Evolutionary conservation across 1,284 basidiomycete genomes (phyloP).

Genomic region (Ceratobasidium sp.): DNA sequence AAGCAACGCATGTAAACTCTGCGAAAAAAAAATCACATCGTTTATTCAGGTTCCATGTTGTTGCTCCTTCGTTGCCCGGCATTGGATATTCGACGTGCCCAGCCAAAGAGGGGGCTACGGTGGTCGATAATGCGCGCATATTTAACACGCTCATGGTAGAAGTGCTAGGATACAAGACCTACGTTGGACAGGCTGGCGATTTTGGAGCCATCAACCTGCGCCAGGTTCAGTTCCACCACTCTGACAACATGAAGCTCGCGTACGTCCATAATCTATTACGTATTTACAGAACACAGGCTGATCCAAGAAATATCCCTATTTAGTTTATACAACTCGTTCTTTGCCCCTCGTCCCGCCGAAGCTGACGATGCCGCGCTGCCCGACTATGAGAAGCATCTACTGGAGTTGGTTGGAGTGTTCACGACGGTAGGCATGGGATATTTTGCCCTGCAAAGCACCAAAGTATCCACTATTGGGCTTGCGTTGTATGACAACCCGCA

Average conservation of each 20-base stretch:
- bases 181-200: constrained; percentile 49
- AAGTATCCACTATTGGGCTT: constrained; percentile 40
- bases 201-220: constrained; percentile 43
- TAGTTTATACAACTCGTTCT: constrained; percentile 33
- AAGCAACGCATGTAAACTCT: constrained; percentile 26
- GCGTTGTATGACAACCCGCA: constrained; percentile 33
- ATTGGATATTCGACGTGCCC: constrained; percentile 49
- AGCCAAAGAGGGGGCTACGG: constrained; percentile 46
- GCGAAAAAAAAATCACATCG: constrained; percentile 1
- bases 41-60: constrained; percentile 48
- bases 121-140: constrained; percentile 48
- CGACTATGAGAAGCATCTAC: constrained; percentile 29
- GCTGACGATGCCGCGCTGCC: constrained; percentile 2
- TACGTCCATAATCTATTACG: neutral
- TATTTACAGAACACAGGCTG: neutral
- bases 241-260: constrained; percentile 40
- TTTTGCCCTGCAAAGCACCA: constrained; percentile 29
- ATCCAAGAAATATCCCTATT: neutral
- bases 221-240: constrained; percentile 39
- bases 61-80: constrained; percentile 50
- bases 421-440: constrained; percentile 30
- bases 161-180: constrained; percentile 49
- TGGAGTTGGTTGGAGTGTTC: constrained; percentile 20
- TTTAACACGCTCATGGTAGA: constrained; percentile 49
- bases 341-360: constrained; percentile 24